Percentiles rank a stretch among this genome's conserved stretches.
Conservation (phyloP, 148 eudicot species). For the Rheum nobile region DNA sequence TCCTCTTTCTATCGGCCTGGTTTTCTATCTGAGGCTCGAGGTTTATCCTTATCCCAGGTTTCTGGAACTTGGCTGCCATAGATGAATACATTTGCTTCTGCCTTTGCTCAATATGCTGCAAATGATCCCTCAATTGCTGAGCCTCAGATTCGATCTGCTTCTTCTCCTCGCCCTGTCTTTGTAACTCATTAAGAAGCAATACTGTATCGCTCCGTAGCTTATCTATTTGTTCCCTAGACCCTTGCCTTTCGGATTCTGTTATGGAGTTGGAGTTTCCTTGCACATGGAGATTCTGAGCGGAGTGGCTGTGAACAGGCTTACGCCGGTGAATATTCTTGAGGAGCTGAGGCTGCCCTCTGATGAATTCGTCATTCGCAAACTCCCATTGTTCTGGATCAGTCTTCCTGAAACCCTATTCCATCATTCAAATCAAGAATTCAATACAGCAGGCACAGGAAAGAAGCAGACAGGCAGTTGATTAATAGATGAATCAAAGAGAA, state of each 20-base stretch:
- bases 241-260: constrained; percentile 52
- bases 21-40: constrained; percentile 35
- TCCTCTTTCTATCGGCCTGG: constrained; percentile 57
- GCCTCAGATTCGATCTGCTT: constrained; percentile 28
- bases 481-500: background rate
- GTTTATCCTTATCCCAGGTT: constrained; percentile 33
- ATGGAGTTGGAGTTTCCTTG: constrained; percentile 40
- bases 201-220: constrained; percentile 42
- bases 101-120: constrained; percentile 33
- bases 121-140: constrained; percentile 30
- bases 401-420: constrained; percentile 76
- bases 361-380: constrained; percentile 78
- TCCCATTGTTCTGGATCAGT: constrained; percentile 94
- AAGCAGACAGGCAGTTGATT: background rate
- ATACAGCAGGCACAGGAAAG: background rate
- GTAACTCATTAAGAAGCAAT: constrained; percentile 36
- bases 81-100: constrained; percentile 37
- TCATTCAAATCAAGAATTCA: background rate
- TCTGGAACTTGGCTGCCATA: constrained; percentile 32
- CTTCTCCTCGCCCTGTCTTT: constrained; percentile 39
- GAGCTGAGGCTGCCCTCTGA: constrained; percentile 71
- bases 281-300: constrained; percentile 35
- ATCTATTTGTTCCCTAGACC: constrained; percentile 48
- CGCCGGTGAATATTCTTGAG: constrained; percentile 75
- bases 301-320: constrained; percentile 90